phyloP scores from a whole-genome alignment of 768 basidiomycete species.

The Kondoa subrosea region DNA sequence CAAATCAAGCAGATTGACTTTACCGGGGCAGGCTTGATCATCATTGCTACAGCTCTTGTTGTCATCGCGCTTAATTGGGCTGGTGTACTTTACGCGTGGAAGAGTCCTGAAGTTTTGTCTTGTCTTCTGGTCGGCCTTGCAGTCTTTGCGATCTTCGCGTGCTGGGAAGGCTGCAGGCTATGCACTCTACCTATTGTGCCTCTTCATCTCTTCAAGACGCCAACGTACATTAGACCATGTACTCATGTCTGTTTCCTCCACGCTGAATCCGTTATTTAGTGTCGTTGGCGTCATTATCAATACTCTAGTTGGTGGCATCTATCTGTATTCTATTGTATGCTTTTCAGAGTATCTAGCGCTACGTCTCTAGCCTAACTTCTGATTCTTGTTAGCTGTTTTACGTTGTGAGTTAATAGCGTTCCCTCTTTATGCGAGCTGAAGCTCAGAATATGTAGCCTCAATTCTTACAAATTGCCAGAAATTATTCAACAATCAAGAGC shows the following conservation, averaged over 20 bases:
- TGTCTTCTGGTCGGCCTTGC: not conserved
- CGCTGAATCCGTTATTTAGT: no score
- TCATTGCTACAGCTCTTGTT: not conserved
- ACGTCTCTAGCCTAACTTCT: no score
- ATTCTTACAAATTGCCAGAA: not conserved
- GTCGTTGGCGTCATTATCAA: no score
- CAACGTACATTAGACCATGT: not conserved
- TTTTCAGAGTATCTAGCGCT: no score
- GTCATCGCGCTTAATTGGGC: not conserved
- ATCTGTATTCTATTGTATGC: no score
- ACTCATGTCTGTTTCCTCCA: no score
- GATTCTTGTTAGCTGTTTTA: not conserved
- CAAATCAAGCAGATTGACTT: not conserved
- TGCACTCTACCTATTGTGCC: not conserved
- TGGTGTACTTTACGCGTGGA: not conserved
- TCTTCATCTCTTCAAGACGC: not conserved
- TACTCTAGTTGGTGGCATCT: no score
- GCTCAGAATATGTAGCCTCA: no score
- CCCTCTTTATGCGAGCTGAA: not conserved
- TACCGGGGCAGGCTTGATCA: not conserved
- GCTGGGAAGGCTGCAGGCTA: not conserved
- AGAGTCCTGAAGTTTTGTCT: not conserved
- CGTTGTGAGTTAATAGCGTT: not conserved
- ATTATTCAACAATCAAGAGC: not conserved
- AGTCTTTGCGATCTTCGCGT: not conserved